Base-by-base conservation (phyloP, 805 yeast species). In the Ogataea minuta region DNA sequence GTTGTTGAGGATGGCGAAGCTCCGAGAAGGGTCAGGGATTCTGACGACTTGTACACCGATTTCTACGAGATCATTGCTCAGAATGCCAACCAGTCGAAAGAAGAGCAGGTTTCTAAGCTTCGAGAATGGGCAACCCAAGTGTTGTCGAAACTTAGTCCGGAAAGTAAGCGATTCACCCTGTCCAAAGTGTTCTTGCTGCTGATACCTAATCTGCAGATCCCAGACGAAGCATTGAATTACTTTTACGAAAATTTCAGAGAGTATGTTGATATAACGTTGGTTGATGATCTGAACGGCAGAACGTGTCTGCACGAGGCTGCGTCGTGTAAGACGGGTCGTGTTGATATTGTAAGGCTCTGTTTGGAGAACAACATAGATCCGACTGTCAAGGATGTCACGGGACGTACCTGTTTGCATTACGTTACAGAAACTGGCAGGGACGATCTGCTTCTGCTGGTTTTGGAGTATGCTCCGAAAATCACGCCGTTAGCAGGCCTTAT, bases 391-490 rank as follows among this genome's bases (percentile, higher is more conserved):
- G 95, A 85, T 59, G 69, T 75, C 33, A 77, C 79, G 49, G 95
- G 95, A 3, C 73, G 91, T 47, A 79, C 83, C 1, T 90, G 97
- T 15, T 64, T 93, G 12, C 98, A 91, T 61, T 88, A 89, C 57
- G 95, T 95, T 4, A 74, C 95, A 3, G 81, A 77, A 44, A 52
- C 67, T 36, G 81, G 81, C 0, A 67, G 76, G 44, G 53, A 62
- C 23, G 74, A 70, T 27, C 55, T 74, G 16, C 64, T 75, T 12
- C 48, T 51, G 16, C 44, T 50, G 4, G 52, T 73, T 3, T 50
- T 74, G 23, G 53, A 67, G n/a, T 41, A 56, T 6, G 49, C 65
- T 6, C 35, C 62, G 17, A 46, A 57, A 32, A 30, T 34, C 17
- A 48, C 53, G 4, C 50, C 65, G 2, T 47, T 56, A 11, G 62